phyloP scores from a whole-genome alignment of 164 flowering plant species.

The Stephania yunnanensis region DNA sequence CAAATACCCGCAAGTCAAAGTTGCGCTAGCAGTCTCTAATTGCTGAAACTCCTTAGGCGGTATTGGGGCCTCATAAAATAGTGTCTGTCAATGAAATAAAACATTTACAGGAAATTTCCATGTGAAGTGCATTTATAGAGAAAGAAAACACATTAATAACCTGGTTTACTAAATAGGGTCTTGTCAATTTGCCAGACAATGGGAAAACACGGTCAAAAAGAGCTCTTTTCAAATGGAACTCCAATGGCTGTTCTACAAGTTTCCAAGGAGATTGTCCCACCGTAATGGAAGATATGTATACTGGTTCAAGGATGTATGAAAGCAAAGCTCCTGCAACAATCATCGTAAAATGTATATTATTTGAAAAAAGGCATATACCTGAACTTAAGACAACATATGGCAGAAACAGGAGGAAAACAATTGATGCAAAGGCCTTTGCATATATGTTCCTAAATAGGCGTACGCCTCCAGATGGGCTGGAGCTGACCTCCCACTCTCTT shows the following conservation, averaged over 20 bases:
- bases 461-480: too few species aligned
- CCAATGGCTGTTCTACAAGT: constrained; percentile 26
- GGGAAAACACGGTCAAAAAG: constrained; percentile 46
- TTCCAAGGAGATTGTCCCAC: constrained; percentile 42
- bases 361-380: neutral
- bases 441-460: too few species aligned
- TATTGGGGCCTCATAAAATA: constrained; percentile 51
- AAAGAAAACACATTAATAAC: constrained; percentile 29
- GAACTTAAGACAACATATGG: neutral
- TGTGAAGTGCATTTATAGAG: neutral
- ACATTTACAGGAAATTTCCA: neutral
- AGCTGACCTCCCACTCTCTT: too few species aligned
- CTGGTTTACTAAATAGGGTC: constrained; percentile 64
- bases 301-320: constrained; percentile 75
- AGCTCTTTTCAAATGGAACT: constrained; percentile 38
- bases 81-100: constrained; percentile 47
- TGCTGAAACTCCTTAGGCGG: constrained; percentile 85
- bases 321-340: constrained; percentile 74
- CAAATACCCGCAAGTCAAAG: constrained; percentile 81
- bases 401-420: neutral
- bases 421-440: too few species aligned
- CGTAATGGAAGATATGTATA: constrained; percentile 75
- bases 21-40: constrained; percentile 48
- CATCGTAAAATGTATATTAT: constrained; percentile 10
- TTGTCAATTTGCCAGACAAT: constrained; percentile 35